A percentile compares a stretch with the other conserved stretches of the same genome.
phyloP scores from a whole-genome alignment of 2,329 filamentous ascomycete genomes.

The Dactylonectria estremocensis region DNA sequence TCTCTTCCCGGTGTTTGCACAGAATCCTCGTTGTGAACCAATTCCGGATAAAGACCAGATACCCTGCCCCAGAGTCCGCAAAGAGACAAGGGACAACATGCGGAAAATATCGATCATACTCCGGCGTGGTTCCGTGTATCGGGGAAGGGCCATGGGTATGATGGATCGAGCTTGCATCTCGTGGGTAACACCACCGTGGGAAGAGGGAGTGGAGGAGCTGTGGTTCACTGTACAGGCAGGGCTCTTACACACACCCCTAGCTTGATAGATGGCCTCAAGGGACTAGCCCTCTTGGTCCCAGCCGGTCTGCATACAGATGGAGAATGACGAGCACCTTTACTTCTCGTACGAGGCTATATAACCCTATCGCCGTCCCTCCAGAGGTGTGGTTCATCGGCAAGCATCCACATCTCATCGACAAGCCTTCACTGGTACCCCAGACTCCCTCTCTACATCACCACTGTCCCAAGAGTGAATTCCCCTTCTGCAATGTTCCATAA shows the following conservation, averaged over 20 bases:
- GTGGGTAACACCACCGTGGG: constrained; percentile 3
- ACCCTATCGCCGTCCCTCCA: constrained; percentile 8
- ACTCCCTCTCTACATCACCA: background rate
- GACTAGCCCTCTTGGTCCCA: constrained; percentile 16
- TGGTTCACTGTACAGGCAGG: constrained; percentile 13
- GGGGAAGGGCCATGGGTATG: constrained; percentile 6
- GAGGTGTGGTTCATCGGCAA: constrained; percentile 5
- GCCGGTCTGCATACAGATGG: background rate
- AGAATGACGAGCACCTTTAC: constrained; percentile 10
- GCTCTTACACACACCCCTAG: constrained; percentile 17
- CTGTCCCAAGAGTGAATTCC: constrained; percentile 8
- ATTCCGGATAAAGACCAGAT: constrained; percentile 2
- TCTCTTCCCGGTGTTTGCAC: background rate
- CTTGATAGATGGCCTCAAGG: constrained; percentile 18
- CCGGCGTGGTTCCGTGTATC: background rate
- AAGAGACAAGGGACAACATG: background rate
- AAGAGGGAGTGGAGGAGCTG: constrained; percentile 14
- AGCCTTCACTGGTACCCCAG: constrained; percentile 3
- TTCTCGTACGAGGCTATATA: constrained; percentile 20
- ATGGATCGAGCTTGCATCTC: background rate
- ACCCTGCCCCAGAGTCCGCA: background rate
- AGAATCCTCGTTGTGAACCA: background rate
- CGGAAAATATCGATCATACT: background rate
- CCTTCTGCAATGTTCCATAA: constrained; percentile 28
- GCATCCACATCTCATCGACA: constrained; percentile 7